Conservation (phyloP, 2,329 filamentous ascomycete genomes). For the Sphaerulina populicola region DNA sequence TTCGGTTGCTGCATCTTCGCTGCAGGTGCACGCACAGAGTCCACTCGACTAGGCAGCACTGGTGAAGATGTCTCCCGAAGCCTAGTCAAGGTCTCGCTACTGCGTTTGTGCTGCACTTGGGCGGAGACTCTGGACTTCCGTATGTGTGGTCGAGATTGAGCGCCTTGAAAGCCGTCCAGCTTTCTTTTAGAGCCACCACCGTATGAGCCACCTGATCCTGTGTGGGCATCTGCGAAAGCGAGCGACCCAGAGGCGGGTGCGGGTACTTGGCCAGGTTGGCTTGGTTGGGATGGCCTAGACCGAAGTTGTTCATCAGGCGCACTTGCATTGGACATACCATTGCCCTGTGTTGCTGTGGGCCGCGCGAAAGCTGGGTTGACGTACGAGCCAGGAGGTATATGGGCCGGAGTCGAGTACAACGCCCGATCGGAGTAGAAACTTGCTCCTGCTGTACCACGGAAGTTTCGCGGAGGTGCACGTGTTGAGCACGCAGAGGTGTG, state of each 20-base stretch:
- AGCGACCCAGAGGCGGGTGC: not conserved
- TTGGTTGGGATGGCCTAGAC: no score
- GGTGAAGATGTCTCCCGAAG: not conserved
- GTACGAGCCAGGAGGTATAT: slow-evolving; percentile 24
- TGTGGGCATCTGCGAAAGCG: not conserved
- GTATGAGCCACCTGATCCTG: not conserved
- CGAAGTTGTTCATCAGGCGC: not conserved
- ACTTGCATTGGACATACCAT: not conserved
- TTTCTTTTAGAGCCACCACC: slow-evolving; percentile 32
- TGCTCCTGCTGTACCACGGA: not conserved
- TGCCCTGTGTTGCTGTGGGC: not conserved
- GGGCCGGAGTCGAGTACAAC: not conserved
- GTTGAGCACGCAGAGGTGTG: not conserved
- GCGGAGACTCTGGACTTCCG: not conserved
- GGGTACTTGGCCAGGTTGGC: not conserved
- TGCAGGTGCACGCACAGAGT: not conserved
- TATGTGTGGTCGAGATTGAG: not conserved
- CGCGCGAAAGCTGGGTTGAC: slow-evolving; percentile 26
- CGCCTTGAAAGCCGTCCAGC: slow-evolving; percentile 15
- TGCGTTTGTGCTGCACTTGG: no score
- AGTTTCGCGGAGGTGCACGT: not conserved
- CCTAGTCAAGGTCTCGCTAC: not conserved
- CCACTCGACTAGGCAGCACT: not conserved
- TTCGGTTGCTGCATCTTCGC: slow-evolving; percentile 39
- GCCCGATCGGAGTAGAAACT: not conserved